phyloP scores from a whole-genome alignment of 1,139 yeast genomes.

The Blastobotrys apis region DNA sequence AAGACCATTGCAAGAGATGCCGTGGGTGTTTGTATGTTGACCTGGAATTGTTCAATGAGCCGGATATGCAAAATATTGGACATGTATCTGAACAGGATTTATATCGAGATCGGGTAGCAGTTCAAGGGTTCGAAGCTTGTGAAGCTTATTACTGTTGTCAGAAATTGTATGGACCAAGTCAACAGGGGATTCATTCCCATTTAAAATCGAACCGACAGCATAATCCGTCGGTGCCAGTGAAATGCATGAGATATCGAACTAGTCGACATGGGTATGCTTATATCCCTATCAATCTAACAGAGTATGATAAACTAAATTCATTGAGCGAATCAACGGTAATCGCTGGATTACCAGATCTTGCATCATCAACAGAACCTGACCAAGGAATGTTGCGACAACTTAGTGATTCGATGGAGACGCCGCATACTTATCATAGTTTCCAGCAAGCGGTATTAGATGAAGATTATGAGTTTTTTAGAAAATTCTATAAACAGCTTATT shows the following conservation, averaged over 20 bases:
- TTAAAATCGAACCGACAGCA: slow-evolving; percentile 3
- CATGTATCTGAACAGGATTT: slow-evolving; percentile 8
- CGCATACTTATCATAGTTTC: too few species aligned
- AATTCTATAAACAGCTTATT: slow-evolving; percentile 2
- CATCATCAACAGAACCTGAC: neutral
- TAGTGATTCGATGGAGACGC: too few species aligned
- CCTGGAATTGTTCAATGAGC: neutral
- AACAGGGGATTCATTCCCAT: slow-evolving; percentile 9
- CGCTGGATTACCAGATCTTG: slow-evolving; percentile 3
- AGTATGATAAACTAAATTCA: slow-evolving; percentile 1
- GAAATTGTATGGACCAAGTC: slow-evolving; percentile 8
- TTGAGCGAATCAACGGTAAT: neutral
- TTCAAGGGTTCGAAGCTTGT: slow-evolving; percentile 9
- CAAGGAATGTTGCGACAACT: too few species aligned
- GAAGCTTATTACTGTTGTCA: slow-evolving; percentile 7
- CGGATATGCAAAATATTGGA: slow-evolving; percentile 1
- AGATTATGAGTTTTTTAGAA: slow-evolving; percentile 3
- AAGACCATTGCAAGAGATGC: slow-evolving; percentile 9
- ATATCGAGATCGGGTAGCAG: slow-evolving; percentile 5
- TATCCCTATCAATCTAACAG: slow-evolving; percentile 5
- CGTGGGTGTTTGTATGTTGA: slow-evolving; percentile 4
- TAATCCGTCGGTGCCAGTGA: slow-evolving; percentile 3
- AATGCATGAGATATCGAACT: slow-evolving; percentile 7
- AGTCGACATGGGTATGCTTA: slow-evolving; percentile 12
- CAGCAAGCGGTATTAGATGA: slow-evolving; percentile 3